Conservation (phyloP, 148 eudicot species). For the Cornus suecica region DNA sequence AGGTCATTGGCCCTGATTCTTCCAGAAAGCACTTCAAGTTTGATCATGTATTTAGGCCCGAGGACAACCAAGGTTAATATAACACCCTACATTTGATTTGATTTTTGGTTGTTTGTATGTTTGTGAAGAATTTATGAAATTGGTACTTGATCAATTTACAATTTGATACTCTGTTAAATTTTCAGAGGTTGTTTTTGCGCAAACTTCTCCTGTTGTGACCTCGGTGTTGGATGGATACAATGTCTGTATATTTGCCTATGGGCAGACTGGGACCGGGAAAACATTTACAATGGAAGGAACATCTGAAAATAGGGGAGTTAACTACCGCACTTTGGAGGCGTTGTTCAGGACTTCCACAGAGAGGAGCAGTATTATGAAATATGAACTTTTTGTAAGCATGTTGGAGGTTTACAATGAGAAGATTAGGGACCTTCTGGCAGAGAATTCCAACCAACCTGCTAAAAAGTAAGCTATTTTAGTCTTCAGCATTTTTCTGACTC, state of each 20-base stretch:
- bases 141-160: background rate
- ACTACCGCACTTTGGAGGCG: slow-evolving; percentile 83
- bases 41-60: slow-evolving; percentile 84
- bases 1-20: slow-evolving; percentile 63
- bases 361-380: slow-evolving; percentile 65
- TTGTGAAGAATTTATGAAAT: background rate
- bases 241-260: slow-evolving; percentile 96
- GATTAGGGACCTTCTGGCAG: slow-evolving; percentile 83
- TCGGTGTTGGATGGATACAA: slow-evolving; percentile 91
- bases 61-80: slow-evolving; percentile 71
- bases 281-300: slow-evolving; percentile 99
- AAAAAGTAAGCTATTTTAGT: slow-evolving; percentile 54
- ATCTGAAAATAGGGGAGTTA: slow-evolving; percentile 83
- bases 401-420: slow-evolving; percentile 96
- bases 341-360: slow-evolving; percentile 58
- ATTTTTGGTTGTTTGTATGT: too few species aligned
- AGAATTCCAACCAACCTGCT: slow-evolving; percentile 56
- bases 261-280: slow-evolving; percentile 98
- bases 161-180: slow-evolving; percentile 13
- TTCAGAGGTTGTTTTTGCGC: slow-evolving; percentile 74
- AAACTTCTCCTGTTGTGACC: slow-evolving; percentile 69
- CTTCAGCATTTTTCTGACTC: background rate
- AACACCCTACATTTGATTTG: background rate
- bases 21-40: slow-evolving; percentile 90
- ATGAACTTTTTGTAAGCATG: slow-evolving; percentile 90